Evolutionary conservation across 2,329 filamentous ascomycete species (phyloP), one percentile per base, ranked within the genome.

Genomic region (Colletotrichum gigasporum): DNA sequence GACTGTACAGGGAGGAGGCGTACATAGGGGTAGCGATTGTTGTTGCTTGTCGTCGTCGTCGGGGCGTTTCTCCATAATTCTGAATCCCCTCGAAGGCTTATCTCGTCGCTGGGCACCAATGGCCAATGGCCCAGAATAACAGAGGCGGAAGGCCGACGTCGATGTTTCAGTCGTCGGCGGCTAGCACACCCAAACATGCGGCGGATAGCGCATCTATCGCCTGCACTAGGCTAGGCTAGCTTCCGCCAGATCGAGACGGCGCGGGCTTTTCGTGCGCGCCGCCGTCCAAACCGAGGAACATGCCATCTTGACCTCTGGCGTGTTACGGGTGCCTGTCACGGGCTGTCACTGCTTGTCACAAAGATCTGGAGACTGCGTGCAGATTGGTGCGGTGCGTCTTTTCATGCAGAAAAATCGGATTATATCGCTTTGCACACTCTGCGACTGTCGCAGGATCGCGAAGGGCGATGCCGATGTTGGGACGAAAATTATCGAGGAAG

Each of bases 331-430:
- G 28, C 30, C n/a, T n/a, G n/a, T n/a, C n/a, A n/a, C n/a, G n/a
- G n/a, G n/a, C n/a, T n/a, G n/a, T n/a, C n/a, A n/a, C n/a, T n/a
- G n/a, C n/a, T n/a, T 56, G 41, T 35, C 28, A 55, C 52, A 34
- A 34, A 11, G n/a, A 39, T 55, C 44, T 55, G 26, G 52, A n/a
- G 37, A 45, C 53, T 28, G 30, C 53, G 28, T n/a, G n/a, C n/a
- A n/a, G n/a, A 18, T 45, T 56, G 14, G n/a, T 56, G 51, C 24
- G 37, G 51, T 37, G 14, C n/a, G n/a, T n/a, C n/a, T n/a, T n/a
- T n/a, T n/a, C n/a, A n/a, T n/a, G n/a, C n/a, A n/a, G n/a, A n/a
- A n/a, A n/a, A n/a, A n/a, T n/a, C n/a, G n/a, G n/a, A n/a, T n/a
- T n/a, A n/a, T n/a, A n/a, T n/a, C n/a, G n/a, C n/a, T 14, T 11